Base-by-base conservation (phyloP, 345 rosid genomes). In the Eucalyptus victrix region DNA sequence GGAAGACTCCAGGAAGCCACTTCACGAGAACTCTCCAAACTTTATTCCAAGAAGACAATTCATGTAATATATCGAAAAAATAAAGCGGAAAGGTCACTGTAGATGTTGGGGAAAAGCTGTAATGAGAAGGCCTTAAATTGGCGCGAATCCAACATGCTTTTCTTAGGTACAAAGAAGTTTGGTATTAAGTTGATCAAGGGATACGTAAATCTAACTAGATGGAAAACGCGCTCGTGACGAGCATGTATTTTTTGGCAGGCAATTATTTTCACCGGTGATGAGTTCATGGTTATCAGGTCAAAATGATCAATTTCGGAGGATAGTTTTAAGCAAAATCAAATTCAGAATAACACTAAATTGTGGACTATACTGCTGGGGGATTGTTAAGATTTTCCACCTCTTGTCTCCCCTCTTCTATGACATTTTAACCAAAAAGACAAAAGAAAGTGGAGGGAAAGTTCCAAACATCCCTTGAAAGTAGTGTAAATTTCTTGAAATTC, bases 181-280 rank as follows among this genome's bases (percentile, higher is more conserved):
- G 32, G 24, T 12, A 10, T 17, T 32, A 67, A 37, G 3, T 17
- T 37, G 11, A 65, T 65, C 3, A n/a, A 65, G 19, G 3, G 1
- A 12, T 65, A 7, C 2, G 0, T 4, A 65, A 17, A 67, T n/a
- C 23, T 18, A 67, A 16, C 2, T 67, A 67, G 42, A 67, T 32
- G 23, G 6, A 34, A 32, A 67, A 32, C 0, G 2, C 2, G 2
- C 4, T 32, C 9, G 2, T 67, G 80, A 67, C 4, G 23, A 32
- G 12, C 23, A 67, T 6, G 23, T 32, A 19, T 7, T 17, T 34
- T 17, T 32, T 18, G 40, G 23, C 12, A 1, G 23, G 42, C 2
- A 17, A 32, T 67, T 67, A 8, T 3, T 67, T 67, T 32, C 80
- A 32, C 42, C 1, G 1, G 42, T 32, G 40, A 32, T 32, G 80